Evolutionary conservation across 192 early-diverging fungal species (phyloP), one percentile per base, ranked within the genome.

Genomic region (Coemansia sp.): DNA sequence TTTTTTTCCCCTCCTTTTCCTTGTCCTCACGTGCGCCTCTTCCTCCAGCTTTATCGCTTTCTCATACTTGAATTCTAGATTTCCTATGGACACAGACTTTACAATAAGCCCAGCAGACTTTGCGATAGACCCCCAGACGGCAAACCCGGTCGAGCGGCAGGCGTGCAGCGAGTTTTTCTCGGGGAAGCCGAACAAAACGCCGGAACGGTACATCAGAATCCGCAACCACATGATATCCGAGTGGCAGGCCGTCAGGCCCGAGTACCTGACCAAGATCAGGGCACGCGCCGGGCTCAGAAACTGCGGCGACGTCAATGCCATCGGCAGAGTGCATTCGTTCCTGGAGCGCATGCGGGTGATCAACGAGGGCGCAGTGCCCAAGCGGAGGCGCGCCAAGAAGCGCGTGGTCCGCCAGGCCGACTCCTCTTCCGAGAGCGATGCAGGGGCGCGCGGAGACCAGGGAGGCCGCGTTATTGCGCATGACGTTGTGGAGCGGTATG

Each of bases 241-340:
- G 33, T 97, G 94, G 94, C 68, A 84, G 36, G 57, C 60, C 2
- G 69, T 68, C 14, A 80, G 80, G 41, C 87, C 88, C 1, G 71
- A 81, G 23, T 94, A 94, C 51, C 65, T 96, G 44, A 91, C 92
- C 4, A 96, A 95, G 63, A 91, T 89, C 23, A 82, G 78, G 28
- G 85, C 85, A 2, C 79, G 93, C 19, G 82, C 81, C 1, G 89
- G 86, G 0, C 65, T 97, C 14, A 79, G 61, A 21, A 87, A 92
- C 68, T 92, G 91, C 58, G 90, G 92, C 19, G 94, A 97, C 51
- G 94, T 97, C 16, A 94, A 97, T 62, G 93, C 93, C 6, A 93
- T 97, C 19, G 84, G 87, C 2, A 75, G 94, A 3, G 86, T 97
- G 28, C 92, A 95, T 61, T 53, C 80, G 14, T 97, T 88, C 73